Percentiles rank a stretch among this genome's conserved stretches.
Conservation (phyloP, 805 yeast genomes). For the Candida dajiaensis region DNA sequence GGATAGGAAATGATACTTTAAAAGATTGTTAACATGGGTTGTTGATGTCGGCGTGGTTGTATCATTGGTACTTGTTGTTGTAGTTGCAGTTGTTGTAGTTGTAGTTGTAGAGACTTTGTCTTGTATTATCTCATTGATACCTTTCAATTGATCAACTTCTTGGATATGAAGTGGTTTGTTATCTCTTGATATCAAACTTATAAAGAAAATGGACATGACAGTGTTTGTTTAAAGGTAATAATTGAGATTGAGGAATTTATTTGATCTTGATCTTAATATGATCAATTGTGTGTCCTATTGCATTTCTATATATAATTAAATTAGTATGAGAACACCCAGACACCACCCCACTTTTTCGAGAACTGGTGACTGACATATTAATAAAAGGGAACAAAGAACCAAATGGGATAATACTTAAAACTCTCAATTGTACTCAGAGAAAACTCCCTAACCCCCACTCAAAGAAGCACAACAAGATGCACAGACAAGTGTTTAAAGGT, state of each 20-base stretch:
- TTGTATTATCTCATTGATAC: background rate
- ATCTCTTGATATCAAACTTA: background rate
- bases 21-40: conserved; percentile 1
- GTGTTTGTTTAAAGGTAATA: background rate
- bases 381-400: background rate
- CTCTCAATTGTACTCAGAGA: no score
- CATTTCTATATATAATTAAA: no score
- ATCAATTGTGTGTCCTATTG: no score
- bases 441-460: no score
- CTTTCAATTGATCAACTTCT: background rate
- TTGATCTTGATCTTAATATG: no score
- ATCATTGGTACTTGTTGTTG: no score
- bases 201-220: background rate
- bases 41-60: background rate
- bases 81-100: background rate
- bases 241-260: no score
- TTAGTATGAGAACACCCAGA: background rate
- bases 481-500: conserved; percentile 2
- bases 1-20: conserved; percentile 64
- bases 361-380: no score
- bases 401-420: no score
- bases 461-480: background rate
- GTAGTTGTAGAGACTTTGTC: background rate
- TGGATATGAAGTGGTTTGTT: background rate
- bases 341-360: background rate